Percentiles rank a stretch among this genome's conserved stretches.
Evolutionary conservation across 805 yeast genomes (phyloP).

Genomic region (Komagataella phaffii): DNA sequence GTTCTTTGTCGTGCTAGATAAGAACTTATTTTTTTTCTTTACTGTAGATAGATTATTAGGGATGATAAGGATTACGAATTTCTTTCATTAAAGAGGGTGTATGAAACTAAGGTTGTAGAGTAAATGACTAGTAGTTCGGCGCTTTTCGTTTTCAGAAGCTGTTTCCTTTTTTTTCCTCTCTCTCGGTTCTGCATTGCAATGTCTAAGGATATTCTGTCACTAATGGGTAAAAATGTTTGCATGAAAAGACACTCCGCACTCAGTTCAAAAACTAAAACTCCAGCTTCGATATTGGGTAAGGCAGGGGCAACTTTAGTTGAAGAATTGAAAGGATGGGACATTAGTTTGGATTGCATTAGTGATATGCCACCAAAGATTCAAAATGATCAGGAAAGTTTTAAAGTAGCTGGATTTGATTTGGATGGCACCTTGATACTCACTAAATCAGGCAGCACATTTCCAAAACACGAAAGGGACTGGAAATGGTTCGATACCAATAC

Average conservation of each 20-base stretch:
- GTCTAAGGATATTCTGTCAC: not conserved
- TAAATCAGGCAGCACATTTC: constrained; percentile 45
- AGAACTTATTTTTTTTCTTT: not conserved
- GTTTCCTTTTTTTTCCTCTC: not conserved
- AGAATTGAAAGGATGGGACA: not conserved
- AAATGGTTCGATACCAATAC: constrained; percentile 27
- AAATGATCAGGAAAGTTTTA: constrained; percentile 7
- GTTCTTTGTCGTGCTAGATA: constrained; percentile 66
- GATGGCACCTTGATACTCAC: constrained; percentile 70
- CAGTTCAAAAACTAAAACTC: not conserved
- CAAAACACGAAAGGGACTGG: constrained; percentile 64
- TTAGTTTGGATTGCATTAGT: not conserved
- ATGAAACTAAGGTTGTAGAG: not conserved
- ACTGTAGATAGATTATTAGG: constrained; percentile 3
- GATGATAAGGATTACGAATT: not conserved
- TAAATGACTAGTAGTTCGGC: too few relatives aligned
- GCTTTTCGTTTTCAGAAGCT: not conserved
- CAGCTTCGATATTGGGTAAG: not conserved
- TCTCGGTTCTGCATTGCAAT: not conserved
- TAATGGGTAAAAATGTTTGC: not conserved
- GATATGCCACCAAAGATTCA: not conserved
- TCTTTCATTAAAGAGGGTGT: too few relatives aligned
- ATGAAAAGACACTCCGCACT: not conserved
- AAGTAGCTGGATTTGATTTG: constrained; percentile 68
- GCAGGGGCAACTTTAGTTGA: not conserved